phyloP scores from a whole-genome alignment of 78 protist genomes.

The Isochrysis galbana region DNA sequence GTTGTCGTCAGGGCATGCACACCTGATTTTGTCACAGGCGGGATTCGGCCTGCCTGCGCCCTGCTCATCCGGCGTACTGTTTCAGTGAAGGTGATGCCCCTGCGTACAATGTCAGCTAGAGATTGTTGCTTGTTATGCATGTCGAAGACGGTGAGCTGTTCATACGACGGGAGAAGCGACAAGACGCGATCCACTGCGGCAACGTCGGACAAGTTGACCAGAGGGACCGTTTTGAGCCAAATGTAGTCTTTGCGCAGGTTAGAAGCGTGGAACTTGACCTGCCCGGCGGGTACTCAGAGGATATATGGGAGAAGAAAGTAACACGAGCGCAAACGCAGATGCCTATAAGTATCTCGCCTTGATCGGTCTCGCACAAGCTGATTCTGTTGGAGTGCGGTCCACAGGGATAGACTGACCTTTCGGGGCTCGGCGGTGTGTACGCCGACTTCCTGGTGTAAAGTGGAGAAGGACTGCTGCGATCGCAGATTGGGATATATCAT shows the following conservation, averaged over 20 bases:
- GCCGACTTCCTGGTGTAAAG: not conserved
- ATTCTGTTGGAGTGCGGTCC: too few species aligned
- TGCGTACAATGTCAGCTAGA: not conserved
- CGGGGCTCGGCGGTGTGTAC: not conserved
- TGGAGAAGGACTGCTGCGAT: not conserved
- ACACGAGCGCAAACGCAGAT: not conserved
- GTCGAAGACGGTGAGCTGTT: not conserved
- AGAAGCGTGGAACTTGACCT: not conserved
- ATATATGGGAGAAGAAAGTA: not conserved
- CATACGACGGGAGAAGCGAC: not conserved
- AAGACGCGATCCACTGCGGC: not conserved
- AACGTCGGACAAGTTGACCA: not conserved
- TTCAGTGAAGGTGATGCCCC: not conserved
- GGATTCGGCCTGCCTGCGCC: too few species aligned
- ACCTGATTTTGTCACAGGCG: too few species aligned
- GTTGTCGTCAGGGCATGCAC: too few species aligned
- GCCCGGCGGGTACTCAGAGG: too few species aligned
- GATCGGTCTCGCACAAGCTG: not conserved
- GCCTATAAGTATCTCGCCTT: not conserved
- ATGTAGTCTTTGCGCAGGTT: not conserved
- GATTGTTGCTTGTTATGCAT: not conserved
- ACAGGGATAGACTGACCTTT: too few species aligned
- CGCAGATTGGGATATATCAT: conserved; percentile 49
- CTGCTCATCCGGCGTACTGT: not conserved
- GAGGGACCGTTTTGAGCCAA: not conserved